These are phyloP conservation scores for Opeltia flavorubescens DNA, from an alignment of 495 filamentous ascomycete genomes.

Conservation along the genomic window DNA sequence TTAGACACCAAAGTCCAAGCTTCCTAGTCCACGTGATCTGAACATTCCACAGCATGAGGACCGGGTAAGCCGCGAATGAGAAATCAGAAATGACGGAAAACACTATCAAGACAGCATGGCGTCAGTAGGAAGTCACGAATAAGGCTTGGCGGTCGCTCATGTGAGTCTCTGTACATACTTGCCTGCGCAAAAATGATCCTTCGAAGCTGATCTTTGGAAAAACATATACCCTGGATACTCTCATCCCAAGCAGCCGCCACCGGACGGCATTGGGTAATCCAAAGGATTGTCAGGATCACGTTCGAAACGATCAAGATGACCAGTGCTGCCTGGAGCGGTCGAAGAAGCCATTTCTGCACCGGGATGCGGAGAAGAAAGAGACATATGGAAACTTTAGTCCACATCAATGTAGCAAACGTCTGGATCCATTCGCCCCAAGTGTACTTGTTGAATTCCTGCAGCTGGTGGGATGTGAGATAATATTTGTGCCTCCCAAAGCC, in stretches of 20 bases:
- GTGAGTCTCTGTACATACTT: background rate
- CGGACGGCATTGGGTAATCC: constrained; percentile 13
- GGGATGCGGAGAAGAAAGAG: constrained; percentile 14
- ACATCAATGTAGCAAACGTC: constrained; percentile 16
- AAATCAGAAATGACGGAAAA: constrained; percentile 15
- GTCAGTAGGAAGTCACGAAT: background rate
- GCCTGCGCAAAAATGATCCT: background rate
- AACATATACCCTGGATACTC: constrained; percentile 5
- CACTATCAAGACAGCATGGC: background rate
- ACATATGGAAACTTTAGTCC: constrained; percentile 16
- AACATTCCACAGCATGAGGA: constrained; percentile 11
- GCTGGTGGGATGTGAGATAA: constrained; percentile 5
- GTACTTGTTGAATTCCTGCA: constrained; percentile 13
- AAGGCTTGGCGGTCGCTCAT: background rate
- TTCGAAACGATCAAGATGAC: constrained; percentile 14
- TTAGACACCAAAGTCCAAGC: constrained; percentile 12
- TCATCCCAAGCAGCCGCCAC: constrained; percentile 11
- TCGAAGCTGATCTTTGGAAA: background rate
- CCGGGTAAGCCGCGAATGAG: constrained; percentile 11
- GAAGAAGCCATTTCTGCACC: background rate
- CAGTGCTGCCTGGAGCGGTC: constrained; percentile 6
- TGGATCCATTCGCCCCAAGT: constrained; percentile 17
- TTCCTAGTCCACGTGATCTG: constrained; percentile 14
- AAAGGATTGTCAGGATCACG: constrained; percentile 10
- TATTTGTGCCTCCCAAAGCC: constrained; percentile 14